Conservation (phyloP, 352 stramenopile genomes). For the Phytophthora constricta region DNA sequence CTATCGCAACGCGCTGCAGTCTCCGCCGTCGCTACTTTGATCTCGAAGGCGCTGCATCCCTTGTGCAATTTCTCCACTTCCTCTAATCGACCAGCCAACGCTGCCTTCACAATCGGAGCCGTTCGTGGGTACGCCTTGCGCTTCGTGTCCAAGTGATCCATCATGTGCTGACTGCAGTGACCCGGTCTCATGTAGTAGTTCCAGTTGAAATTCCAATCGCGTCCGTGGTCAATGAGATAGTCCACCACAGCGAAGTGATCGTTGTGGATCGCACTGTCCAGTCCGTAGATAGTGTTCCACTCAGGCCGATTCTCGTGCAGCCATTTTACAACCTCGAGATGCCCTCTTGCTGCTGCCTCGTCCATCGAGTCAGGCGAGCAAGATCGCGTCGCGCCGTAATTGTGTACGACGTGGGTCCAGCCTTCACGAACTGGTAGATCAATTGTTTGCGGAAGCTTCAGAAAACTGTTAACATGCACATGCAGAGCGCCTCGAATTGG, state of each 20-base stretch:
- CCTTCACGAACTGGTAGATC: neutral
- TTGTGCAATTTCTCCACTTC: neutral
- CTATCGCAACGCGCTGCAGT: neutral
- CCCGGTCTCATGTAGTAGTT: neutral
- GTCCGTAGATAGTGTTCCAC: neutral
- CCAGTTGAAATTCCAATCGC: neutral
- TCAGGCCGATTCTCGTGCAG: neutral
- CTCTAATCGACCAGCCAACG: neutral
- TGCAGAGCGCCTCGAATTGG: neutral
- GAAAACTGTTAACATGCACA: neutral
- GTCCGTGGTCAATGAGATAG: neutral
- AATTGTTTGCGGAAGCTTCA: neutral
- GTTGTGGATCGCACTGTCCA: neutral
- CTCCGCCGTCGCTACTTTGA: neutral
- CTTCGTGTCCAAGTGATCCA: neutral
- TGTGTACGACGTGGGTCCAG: neutral
- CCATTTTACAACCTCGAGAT: slow-evolving; percentile 1
- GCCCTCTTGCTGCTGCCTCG: neutral
- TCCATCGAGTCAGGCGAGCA: slow-evolving; percentile 8
- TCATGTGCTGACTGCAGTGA: neutral
- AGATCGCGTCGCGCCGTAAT: neutral
- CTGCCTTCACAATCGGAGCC: neutral
- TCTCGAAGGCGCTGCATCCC: neutral
- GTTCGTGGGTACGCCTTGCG: neutral
- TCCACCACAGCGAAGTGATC: neutral